phyloP scores from a whole-genome alignment of 108 stramenopile species.

The Cyclotella sp. region DNA sequence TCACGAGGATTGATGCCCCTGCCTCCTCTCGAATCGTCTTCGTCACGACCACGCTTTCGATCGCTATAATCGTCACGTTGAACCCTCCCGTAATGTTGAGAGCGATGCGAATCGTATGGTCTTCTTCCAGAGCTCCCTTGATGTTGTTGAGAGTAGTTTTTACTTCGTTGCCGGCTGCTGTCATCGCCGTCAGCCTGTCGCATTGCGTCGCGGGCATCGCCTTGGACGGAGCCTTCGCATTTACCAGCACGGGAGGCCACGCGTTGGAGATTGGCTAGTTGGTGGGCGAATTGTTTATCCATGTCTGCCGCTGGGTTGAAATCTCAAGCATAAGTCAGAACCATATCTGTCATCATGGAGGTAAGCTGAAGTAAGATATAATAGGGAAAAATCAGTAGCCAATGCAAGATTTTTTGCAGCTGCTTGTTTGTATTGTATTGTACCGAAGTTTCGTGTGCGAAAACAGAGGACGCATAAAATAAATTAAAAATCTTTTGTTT shows the following conservation, averaged over 20 bases:
- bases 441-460: no score
- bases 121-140: slow-evolving; percentile 3
- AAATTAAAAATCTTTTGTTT: no score
- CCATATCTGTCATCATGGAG: no score
- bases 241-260: slow-evolving; percentile 50
- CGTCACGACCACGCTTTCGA: slow-evolving; percentile 7
- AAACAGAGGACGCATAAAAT: no score
- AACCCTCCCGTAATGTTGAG: background rate
- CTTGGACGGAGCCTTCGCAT: background rate
- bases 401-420: no score
- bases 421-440: no score
- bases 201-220: background rate
- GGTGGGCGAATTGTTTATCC: slow-evolving; percentile 58
- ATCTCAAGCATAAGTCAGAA: no score
- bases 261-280: slow-evolving; percentile 64
- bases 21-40: background rate
- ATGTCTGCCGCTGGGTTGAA: slow-evolving; percentile 5
- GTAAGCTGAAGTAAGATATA: no score
- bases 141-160: background rate
- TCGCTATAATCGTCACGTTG: background rate
- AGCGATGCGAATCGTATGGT: background rate
- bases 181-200: background rate
- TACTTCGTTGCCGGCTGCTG: background rate
- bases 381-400: no score
- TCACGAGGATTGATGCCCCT: background rate